Conservation (phyloP, 345 rosid species). For the Aquilaria malaccensis region DNA sequence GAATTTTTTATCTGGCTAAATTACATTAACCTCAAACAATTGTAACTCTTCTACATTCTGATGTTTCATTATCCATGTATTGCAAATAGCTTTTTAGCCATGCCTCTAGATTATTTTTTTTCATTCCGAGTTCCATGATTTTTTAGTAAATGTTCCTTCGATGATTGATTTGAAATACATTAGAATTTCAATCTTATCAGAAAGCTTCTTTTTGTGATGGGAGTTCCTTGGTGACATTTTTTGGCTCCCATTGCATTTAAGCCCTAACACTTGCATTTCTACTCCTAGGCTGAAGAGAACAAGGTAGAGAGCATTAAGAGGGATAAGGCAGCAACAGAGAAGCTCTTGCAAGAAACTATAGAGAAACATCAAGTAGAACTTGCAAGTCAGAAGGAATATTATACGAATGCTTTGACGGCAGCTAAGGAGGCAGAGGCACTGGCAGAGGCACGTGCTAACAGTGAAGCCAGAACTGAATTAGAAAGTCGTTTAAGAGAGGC, state of each 20-base stretch:
- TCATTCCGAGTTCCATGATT: too few relatives aligned
- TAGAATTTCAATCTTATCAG: too few relatives aligned
- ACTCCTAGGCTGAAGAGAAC: conserved; percentile 81
- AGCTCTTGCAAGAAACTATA: conserved; percentile 88
- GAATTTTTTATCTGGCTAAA: too few relatives aligned
- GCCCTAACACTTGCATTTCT: neutral
- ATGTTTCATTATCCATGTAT: too few relatives aligned
- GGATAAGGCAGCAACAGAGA: conserved; percentile 92
- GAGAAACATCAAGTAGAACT: conserved; percentile 93
- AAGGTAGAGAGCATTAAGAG: conserved; percentile 87
- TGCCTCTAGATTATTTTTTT: too few relatives aligned
- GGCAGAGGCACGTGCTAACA: conserved; percentile 87
- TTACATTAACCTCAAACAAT: too few relatives aligned
- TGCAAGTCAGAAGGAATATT: conserved; percentile 74
- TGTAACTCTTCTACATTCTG: too few relatives aligned
- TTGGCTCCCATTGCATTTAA: neutral
- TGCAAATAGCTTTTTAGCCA: too few relatives aligned
- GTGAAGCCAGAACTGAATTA: conserved; percentile 85
- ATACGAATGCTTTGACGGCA: conserved; percentile 72
- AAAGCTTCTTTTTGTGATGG: too few relatives aligned
- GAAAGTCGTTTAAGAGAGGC: conserved; percentile 87
- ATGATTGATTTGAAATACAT: too few relatives aligned
- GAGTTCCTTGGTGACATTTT: neutral
- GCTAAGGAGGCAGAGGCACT: conserved; percentile 94
- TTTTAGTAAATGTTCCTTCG: too few relatives aligned